Conservation (phyloP, 2,329 filamentous ascomycete species). For the Cercospora janseana region DNA sequence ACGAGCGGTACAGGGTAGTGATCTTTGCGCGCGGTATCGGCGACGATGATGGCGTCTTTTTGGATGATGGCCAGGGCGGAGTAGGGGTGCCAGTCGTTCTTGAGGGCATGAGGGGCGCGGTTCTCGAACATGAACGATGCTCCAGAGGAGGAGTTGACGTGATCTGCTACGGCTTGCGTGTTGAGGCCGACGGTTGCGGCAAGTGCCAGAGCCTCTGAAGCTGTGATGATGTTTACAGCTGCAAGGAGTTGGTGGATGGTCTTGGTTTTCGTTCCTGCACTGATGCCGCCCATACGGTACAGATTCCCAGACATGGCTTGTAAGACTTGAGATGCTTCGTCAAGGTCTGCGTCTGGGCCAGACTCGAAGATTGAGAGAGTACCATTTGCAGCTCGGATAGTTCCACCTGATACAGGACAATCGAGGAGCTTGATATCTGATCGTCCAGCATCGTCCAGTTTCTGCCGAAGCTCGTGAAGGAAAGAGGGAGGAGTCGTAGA, state of each 20-base stretch:
- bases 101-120: constrained; percentile 53
- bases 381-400: constrained; percentile 65
- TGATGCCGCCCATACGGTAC: constrained; percentile 54
- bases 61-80: constrained; percentile 49
- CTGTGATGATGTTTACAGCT: constrained; percentile 57
- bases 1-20: constrained; percentile 62
- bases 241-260: constrained; percentile 59
- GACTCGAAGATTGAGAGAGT: constrained; percentile 75
- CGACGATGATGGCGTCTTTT: constrained; percentile 62
- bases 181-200: constrained; percentile 55
- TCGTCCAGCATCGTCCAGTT: constrained; percentile 57
- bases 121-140: constrained; percentile 59
- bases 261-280: constrained; percentile 57
- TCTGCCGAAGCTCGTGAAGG: constrained; percentile 58
- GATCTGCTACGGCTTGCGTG: constrained; percentile 49
- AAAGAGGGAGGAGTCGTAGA: constrained; percentile 69
- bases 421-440: constrained; percentile 67
- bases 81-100: constrained; percentile 50
- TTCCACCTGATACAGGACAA: constrained; percentile 70
- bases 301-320: constrained; percentile 67
- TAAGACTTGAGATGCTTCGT: constrained; percentile 58
- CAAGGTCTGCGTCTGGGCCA: constrained; percentile 53
- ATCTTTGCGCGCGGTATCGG: constrained; percentile 58
- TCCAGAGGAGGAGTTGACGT: constrained; percentile 44
- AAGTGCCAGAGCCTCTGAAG: constrained; percentile 58